Percentiles rank a stretch among this genome's conserved stretches.
Conservation (phyloP, 768 basidiomycete species). For the Paxillus rubicundulus region DNA sequence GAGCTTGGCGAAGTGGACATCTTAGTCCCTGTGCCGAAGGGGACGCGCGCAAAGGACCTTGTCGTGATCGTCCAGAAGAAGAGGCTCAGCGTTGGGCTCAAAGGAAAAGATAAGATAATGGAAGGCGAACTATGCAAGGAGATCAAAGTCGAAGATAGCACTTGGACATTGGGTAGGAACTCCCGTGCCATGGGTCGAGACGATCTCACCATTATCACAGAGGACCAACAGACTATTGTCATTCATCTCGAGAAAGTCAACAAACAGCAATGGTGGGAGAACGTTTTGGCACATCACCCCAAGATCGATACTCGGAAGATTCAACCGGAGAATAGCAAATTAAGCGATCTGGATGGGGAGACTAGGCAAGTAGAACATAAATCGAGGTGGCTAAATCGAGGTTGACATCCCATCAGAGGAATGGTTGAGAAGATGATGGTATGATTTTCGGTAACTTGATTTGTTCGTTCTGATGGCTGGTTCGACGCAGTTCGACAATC, state of each 20-base stretch:
- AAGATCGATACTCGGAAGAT: slow-evolving; percentile 98
- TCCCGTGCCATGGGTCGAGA: not conserved
- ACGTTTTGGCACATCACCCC: slow-evolving; percentile 90
- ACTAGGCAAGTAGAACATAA: slow-evolving; percentile 57
- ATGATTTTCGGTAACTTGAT: slow-evolving; percentile 26
- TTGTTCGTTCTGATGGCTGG: slow-evolving; percentile 7
- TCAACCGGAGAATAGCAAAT: slow-evolving; percentile 90
- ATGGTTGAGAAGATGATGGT: slow-evolving; percentile 99
- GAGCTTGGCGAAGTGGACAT: slow-evolving; percentile 86
- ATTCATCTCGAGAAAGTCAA: slow-evolving; percentile 88
- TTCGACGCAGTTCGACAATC: slow-evolving; percentile 41
- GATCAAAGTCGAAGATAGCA: slow-evolving; percentile 94
- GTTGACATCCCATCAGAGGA: slow-evolving; percentile 49
- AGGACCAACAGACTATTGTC: slow-evolving; percentile 70
- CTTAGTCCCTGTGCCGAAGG: slow-evolving; percentile 78
- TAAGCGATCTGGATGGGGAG: slow-evolving; percentile 94
- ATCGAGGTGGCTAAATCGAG: slow-evolving; percentile 1
- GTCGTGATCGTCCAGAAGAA: slow-evolving; percentile 74
- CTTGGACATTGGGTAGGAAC: slow-evolving; percentile 86
- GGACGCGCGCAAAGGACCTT: slow-evolving; percentile 80
- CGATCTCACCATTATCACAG: slow-evolving; percentile 38
- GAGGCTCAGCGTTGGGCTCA: slow-evolving; percentile 79
- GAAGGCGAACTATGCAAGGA: slow-evolving; percentile 91
- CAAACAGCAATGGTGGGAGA: slow-evolving; percentile 95
- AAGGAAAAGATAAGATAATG: slow-evolving; percentile 81